Base-by-base conservation (phyloP, 306 rosid species). In the Hippophae gyantsensis region DNA sequence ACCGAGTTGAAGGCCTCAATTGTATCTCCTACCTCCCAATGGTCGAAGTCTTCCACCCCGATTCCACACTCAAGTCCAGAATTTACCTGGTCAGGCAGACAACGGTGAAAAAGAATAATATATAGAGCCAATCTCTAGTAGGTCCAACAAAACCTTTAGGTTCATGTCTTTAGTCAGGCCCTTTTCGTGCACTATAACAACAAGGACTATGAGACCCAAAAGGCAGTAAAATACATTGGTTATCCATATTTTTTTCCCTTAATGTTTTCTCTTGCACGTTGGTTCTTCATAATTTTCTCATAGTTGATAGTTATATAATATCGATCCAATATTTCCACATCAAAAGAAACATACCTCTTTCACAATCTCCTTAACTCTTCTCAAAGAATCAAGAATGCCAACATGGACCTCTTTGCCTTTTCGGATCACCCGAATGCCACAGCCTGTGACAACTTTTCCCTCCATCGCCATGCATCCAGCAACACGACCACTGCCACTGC, bases 41-140 rank as follows among this genome's bases (percentile, higher is more conserved):
- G 85, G 52, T 82, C 74, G 7, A 71, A 88, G 54, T 85, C 99
- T 72, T 88, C 96, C 78, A 77, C 61, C 6, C 84, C 93, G 47
- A 92, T 70, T 57, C 99, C 99, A 62, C 99, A 92, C 78, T 92
- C 99, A 25, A 88, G 93, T 66, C 99, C 99, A 47, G 89, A 78
- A 72, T 63, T 88, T 67, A 92, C 96, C 99, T 92, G 78, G 52
- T 26, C 58, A 72, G 52, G 38, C 72, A 64, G 62, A 76, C 58
- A 56, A 62, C 48, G 59, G 49, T 32, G 65, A 48, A 38, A 18
- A 10, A 40, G 40, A 40, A 27, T 7, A 43, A 54, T 47, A 42
- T 43, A 55, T 41, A 69, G 45, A 13, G 48, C 25, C 44, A 27
- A 60, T 58, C 58, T 18, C 41, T 47, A 27, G 53, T 5, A 27